Percentiles rank a stretch among this genome's conserved stretches.
phyloP scores from a whole-genome alignment of 768 basidiomycete species.

The Rossbeevera mucosa region DNA sequence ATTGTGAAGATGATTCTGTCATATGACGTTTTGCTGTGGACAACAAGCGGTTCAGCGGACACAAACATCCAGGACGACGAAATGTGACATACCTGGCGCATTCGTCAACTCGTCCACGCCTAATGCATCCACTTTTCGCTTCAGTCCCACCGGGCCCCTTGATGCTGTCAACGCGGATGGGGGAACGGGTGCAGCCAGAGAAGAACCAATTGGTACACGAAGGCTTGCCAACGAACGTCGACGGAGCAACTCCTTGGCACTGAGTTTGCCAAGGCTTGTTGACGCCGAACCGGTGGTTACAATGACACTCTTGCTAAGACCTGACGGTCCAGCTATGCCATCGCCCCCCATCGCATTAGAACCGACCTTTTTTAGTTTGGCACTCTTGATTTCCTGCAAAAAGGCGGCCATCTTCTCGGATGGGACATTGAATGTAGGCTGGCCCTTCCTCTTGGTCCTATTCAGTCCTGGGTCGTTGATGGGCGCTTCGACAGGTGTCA shows the following conservation, averaged over 20 bases:
- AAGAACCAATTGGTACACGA: conserved; percentile 23
- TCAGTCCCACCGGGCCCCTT: conserved; percentile 21
- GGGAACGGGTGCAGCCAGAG: conserved; percentile 19
- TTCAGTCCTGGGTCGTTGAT: conserved; percentile 46
- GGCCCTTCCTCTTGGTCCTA: conserved; percentile 44
- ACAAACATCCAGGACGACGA: not conserved
- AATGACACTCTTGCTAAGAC: conserved; percentile 29
- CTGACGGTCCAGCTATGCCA: conserved; percentile 24
- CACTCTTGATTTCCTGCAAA: conserved; percentile 74
- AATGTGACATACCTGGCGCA: conserved; percentile 32
- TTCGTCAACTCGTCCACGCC: conserved; percentile 24
- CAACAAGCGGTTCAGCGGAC: conserved; percentile 10
- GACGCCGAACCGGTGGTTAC: conserved; percentile 4
- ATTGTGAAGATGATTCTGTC: conserved; percentile 27
- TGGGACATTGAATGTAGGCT: conserved; percentile 67
- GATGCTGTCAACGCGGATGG: not conserved
- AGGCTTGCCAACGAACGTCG: conserved; percentile 26
- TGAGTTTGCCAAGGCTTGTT: conserved; percentile 6
- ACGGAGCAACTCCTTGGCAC: conserved; percentile 19
- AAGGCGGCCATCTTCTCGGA: conserved; percentile 84
- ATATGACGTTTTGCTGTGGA: conserved; percentile 37
- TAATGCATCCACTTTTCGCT: conserved; percentile 31
- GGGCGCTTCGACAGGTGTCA: conserved; percentile 57
- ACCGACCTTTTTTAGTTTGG: conserved; percentile 56
- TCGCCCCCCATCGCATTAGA: conserved; percentile 21